phyloP scores from a whole-genome alignment of 2,329 filamentous ascomycete genomes.

The Karstenula rhodostoma region DNA sequence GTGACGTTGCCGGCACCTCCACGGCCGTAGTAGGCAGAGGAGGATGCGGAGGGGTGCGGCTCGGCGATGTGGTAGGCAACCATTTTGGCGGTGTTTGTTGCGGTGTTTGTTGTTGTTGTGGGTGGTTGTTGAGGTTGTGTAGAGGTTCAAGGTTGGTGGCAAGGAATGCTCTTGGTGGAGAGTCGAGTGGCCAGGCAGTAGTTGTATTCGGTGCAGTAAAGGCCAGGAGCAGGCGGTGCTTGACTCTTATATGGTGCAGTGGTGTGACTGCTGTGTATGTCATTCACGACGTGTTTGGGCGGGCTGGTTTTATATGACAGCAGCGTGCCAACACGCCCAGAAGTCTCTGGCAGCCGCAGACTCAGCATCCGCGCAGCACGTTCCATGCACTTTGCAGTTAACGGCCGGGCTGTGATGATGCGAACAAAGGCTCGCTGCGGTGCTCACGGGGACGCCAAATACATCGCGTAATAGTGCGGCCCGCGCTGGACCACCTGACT shows the following conservation, averaged over 20 bases:
- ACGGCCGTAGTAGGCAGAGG: slow-evolving; percentile 62
- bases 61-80: slow-evolving; percentile 64
- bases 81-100: slow-evolving; percentile 41
- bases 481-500: slow-evolving; percentile 33
- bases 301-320: slow-evolving; percentile 32
- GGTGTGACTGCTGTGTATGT: slow-evolving; percentile 22
- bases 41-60: slow-evolving; percentile 65
- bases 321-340: slow-evolving; percentile 2
- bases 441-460: slow-evolving; percentile 28
- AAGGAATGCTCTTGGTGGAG: neutral
- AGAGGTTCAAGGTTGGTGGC: slow-evolving; percentile 11
- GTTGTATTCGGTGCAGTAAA: neutral
- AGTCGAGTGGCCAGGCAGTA: slow-evolving; percentile 19
- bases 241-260: slow-evolving; percentile 23
- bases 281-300: slow-evolving; percentile 20
- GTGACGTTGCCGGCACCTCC: slow-evolving; percentile 68
- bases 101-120: slow-evolving; percentile 7
- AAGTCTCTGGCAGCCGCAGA: slow-evolving; percentile 15
- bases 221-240: neutral
- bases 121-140: neutral
- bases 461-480: slow-evolving; percentile 42
- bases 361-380: slow-evolving; percentile 11
- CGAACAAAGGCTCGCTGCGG: slow-evolving; percentile 31
- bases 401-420: slow-evolving; percentile 50
- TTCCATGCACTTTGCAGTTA: slow-evolving; percentile 52